Evolutionary conservation across 2,329 filamentous ascomycete species (phyloP).

Genomic region (Stachybotrys chlorohalonatus): DNA sequence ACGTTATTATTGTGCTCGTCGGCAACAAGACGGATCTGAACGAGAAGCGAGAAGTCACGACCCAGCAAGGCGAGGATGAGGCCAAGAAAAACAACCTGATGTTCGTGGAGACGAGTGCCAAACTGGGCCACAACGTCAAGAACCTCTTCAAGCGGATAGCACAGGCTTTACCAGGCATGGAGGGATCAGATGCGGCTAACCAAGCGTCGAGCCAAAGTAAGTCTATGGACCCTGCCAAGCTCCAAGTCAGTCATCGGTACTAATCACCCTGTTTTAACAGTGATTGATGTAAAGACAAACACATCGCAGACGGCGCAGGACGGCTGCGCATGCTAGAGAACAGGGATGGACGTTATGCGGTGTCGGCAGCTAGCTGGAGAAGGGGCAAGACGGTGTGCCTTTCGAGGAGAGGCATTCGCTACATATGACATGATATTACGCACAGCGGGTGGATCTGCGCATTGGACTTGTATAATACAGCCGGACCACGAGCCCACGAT

Average conservation of each 20-base stretch:
- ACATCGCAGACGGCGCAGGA: constrained; percentile 61
- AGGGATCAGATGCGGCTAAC: constrained; percentile 72
- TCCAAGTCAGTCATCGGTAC: background rate
- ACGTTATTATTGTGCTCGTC: constrained; percentile 97
- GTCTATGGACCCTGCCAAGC: constrained; percentile 21
- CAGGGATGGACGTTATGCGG: background rate
- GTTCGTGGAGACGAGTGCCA: constrained; percentile 98
- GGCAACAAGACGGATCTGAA: constrained; percentile 99
- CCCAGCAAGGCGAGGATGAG: constrained; percentile 92
- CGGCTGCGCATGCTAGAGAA: constrained; percentile 44
- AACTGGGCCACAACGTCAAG: constrained; percentile 97
- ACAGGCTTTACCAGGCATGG: constrained; percentile 95
- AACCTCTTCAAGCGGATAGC: constrained; percentile 96
- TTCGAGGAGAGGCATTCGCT: background rate
- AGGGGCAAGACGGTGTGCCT: background rate
- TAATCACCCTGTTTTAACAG: constrained; percentile 33
- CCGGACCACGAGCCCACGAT: constrained; percentile 22
- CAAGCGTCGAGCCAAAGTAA: constrained; percentile 69
- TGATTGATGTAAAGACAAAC: constrained; percentile 91
- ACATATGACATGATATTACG: constrained; percentile 17
- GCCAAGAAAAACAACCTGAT: constrained; percentile 96
- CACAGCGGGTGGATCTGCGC: constrained; percentile 20
- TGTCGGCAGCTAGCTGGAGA: background rate
- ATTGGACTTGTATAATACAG: constrained; percentile 26
- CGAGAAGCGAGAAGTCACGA: constrained; percentile 96